phyloP scores from a whole-genome alignment of 768 basidiomycete species.

The Xanthoconium stramineum region DNA sequence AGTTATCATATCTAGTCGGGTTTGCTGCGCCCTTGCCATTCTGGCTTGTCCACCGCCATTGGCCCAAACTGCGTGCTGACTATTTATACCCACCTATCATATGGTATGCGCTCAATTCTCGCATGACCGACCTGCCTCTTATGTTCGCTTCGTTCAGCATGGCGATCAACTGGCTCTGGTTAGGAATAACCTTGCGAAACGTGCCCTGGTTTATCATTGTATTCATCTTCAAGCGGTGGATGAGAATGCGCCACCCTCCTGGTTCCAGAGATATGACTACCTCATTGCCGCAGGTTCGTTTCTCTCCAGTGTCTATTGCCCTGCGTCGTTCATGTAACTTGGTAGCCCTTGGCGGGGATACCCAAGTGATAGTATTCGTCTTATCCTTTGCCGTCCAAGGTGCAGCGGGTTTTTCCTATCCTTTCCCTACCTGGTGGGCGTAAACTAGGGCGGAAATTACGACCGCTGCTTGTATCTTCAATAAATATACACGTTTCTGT shows the following conservation, averaged over 20 bases:
- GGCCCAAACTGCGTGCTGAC: slow-evolving; percentile 30
- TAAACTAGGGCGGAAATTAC: neutral
- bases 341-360: neutral
- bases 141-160: slow-evolving; percentile 6
- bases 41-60: slow-evolving; percentile 37
- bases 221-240: slow-evolving; percentile 38
- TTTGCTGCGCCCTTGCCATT: slow-evolving; percentile 38
- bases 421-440: neutral
- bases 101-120: slow-evolving; percentile 16
- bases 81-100: slow-evolving; percentile 31
- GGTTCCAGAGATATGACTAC: neutral
- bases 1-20: slow-evolving; percentile 34
- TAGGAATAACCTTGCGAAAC: slow-evolving; percentile 28
- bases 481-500: neutral
- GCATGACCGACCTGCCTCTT: neutral
- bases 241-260: slow-evolving; percentile 32
- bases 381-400: neutral
- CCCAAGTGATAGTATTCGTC: neutral
- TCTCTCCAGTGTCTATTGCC: neutral
- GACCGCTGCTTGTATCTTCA: neutral
- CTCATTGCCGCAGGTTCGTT: neutral
- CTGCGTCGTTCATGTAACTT: neutral
- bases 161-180: slow-evolving; percentile 13
- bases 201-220: slow-evolving; percentile 20
- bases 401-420: neutral